Evolutionary conservation across 306 rosid species (phyloP).

Genomic region (Luffa aegyptiaca): DNA sequence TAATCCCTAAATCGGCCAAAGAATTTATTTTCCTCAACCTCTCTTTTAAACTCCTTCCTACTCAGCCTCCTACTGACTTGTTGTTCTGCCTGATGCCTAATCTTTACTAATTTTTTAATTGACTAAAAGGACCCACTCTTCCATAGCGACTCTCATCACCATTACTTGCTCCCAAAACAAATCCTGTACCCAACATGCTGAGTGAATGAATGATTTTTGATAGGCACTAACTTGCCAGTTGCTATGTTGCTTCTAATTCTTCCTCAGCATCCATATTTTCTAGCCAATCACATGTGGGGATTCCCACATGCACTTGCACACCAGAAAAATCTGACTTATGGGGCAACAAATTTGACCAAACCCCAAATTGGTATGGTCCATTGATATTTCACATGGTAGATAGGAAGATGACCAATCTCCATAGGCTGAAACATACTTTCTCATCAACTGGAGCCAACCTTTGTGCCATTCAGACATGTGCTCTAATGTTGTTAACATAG

Average conservation of each 20-base stretch:
- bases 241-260: background rate
- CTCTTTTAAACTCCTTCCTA: no score
- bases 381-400: no score
- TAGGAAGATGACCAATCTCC: no score
- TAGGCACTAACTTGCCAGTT: background rate
- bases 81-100: background rate
- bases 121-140: background rate
- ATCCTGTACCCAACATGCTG: background rate
- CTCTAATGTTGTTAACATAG: no score
- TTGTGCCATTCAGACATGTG: no score
- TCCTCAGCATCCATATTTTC: background rate
- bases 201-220: background rate
- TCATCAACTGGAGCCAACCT: no score
- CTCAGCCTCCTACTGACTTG: no score
- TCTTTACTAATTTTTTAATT: background rate
- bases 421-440: no score
- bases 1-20: background rate
- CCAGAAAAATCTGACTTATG: no score
- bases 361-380: no score
- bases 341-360: no score
- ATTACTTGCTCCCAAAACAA: no score
- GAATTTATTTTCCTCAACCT: background rate
- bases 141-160: background rate
- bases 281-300: background rate
- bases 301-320: background rate